These are phyloP conservation scores for Picea sitchensis DNA, from an alignment of 75 land plant species.

Conservation along the genomic window DNA sequence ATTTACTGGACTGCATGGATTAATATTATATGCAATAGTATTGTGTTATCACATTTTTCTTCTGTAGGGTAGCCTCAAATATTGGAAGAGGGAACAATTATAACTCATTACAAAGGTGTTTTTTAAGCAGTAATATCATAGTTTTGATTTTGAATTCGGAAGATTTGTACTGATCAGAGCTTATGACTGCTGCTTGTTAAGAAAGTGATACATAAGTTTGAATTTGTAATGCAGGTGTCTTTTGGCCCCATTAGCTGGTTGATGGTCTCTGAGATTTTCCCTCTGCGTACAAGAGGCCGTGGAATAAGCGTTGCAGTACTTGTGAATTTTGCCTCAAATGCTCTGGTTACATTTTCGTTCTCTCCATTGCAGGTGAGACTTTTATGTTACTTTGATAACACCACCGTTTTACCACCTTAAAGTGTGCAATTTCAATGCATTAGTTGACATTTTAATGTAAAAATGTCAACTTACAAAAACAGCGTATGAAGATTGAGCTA, in stretches of 20 bases:
- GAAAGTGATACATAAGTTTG: background rate
- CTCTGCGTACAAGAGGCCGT: conserved; percentile 87
- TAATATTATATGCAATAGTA: background rate
- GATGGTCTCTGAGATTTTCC: conserved; percentile 97
- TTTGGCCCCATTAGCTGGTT: conserved; percentile 99
- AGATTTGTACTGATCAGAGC: background rate
- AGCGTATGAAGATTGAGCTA: too few species aligned
- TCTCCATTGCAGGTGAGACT: conserved; percentile 70
- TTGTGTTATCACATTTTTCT: background rate
- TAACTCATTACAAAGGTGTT: too few species aligned
- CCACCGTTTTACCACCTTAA: too few species aligned
- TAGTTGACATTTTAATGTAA: too few species aligned
- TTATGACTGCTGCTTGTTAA: background rate
- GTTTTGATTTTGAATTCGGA: background rate
- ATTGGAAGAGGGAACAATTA: background rate
- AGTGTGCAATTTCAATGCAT: too few species aligned
- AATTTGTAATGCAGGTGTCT: conserved; percentile 57
- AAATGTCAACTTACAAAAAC: too few species aligned
- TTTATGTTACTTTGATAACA: too few species aligned
- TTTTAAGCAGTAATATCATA: background rate
- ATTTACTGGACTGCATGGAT: background rate
- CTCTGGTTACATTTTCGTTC: conserved; percentile 90
- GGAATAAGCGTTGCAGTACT: conserved; percentile 92
- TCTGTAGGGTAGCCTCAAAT: background rate
- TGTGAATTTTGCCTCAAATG: conserved; percentile 90